Evolutionary conservation across 139 green algal species (phyloP).

Genomic region (Chlamydomonas sp.): DNA sequence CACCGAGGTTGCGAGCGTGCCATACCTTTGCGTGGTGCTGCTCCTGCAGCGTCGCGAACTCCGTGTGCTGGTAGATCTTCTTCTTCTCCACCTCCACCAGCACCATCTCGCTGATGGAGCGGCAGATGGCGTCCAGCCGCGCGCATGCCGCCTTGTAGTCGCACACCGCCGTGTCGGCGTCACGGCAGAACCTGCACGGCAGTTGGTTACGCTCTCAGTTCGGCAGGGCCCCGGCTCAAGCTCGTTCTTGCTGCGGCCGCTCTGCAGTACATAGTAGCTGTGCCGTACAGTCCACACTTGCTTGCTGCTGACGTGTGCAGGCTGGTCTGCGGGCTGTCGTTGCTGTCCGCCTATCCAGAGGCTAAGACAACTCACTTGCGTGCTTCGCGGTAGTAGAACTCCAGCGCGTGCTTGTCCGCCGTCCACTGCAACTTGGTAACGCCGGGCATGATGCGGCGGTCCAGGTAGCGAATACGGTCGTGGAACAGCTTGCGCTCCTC

Average conservation of each 20-base stretch:
- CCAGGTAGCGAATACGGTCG: constrained; percentile 87
- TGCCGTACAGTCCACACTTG: neutral
- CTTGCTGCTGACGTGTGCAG: neutral
- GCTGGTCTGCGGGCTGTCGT: neutral
- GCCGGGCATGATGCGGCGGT: constrained; percentile 87
- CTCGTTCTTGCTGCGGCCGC: no score
- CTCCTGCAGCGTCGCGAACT: constrained; percentile 81
- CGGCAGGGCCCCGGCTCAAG: no score
- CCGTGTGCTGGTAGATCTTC: constrained; percentile 82
- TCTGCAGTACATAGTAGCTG: no score
- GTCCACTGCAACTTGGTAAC: constrained; percentile 84
- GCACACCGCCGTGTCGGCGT: constrained; percentile 71
- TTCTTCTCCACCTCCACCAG: constrained; percentile 89
- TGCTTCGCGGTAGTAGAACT: constrained; percentile 85
- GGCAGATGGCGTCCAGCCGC: constrained; percentile 71
- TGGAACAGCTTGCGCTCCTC: constrained; percentile 86
- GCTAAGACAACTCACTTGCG: constrained; percentile 46
- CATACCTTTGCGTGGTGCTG: constrained; percentile 66
- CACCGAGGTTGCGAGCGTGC: neutral
- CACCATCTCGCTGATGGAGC: constrained; percentile 68
- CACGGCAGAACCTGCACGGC: constrained; percentile 71
- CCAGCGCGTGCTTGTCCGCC: constrained; percentile 70
- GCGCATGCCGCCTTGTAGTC: constrained; percentile 79
- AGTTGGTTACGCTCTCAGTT: neutral
- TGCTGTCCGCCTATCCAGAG: no score